Percentiles rank a stretch among this genome's conserved stretches.
phyloP scores from a whole-genome alignment of 2,329 filamentous ascomycete genomes.

The Ceratocystis smalleyi region DNA sequence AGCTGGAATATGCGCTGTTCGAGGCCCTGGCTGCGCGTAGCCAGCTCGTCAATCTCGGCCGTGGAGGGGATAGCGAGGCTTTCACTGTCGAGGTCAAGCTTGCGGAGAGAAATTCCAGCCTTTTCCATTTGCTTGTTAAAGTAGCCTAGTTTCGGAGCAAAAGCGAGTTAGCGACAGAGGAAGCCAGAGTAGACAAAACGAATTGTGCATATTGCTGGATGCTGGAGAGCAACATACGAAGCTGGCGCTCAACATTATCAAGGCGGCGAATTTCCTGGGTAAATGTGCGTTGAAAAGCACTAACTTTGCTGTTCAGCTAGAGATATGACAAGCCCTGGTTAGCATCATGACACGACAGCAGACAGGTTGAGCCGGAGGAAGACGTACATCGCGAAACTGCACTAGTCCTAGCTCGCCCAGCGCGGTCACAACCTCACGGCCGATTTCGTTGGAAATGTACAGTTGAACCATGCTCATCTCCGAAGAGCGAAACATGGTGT shows the following conservation, averaged over 20 bases:
- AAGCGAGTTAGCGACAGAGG: neutral
- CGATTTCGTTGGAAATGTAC: conserved; percentile 98
- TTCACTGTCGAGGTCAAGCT: conserved; percentile 80
- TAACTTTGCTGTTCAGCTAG: conserved; percentile 82
- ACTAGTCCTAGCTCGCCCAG: conserved; percentile 91
- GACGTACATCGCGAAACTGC: conserved; percentile 80
- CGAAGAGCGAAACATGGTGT: conserved; percentile 98
- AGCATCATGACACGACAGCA: neutral
- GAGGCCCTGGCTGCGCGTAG: conserved; percentile 79
- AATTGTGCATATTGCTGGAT: neutral
- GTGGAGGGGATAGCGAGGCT: conserved; percentile 76
- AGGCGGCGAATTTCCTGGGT: conserved; percentile 94
- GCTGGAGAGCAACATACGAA: conserved; percentile 48
- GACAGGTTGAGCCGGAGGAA: neutral
- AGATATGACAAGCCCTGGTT: neutral
- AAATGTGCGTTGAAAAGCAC: conserved; percentile 91
- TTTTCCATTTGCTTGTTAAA: conserved; percentile 96
- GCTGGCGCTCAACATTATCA: conserved; percentile 94
- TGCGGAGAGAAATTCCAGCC: conserved; percentile 66
- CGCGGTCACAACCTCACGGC: conserved; percentile 90
- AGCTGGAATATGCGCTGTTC: conserved; percentile 82
- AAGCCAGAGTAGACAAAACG: neutral
- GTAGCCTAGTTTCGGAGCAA: conserved; percentile 45
- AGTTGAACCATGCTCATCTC: conserved; percentile 99
- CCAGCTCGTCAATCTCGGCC: conserved; percentile 88